Percentiles rank a stretch among this genome's conserved stretches.
These are phyloP conservation scores for Globisporangium irregulare DNA, from an alignment of 352 stramenopile genomes.

Conservation along the genomic window DNA sequence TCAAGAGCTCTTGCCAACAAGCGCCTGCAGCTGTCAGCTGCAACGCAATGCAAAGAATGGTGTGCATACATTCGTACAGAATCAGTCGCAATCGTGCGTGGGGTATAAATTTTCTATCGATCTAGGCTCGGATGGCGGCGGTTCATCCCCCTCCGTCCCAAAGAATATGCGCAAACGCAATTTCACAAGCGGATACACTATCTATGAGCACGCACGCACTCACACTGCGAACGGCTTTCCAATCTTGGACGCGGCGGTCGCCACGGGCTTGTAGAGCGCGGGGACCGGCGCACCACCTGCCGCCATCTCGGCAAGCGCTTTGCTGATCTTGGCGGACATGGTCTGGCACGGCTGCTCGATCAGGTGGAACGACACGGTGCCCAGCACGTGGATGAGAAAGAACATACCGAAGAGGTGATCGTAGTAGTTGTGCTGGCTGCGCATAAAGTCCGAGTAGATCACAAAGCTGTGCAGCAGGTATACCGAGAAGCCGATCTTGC, in stretches of 20 bases:
- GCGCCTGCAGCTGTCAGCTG: no score
- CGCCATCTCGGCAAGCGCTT: conserved; percentile 9
- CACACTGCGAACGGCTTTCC: not conserved
- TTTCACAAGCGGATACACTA: not conserved
- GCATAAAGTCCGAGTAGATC: conserved; percentile 17
- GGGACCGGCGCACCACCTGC: not conserved
- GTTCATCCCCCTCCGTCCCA: no score
- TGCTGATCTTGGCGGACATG: conserved; percentile 30
- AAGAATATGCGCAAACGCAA: no score
- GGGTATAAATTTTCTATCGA: no score
- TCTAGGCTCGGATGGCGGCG: no score
- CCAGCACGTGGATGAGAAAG: conserved; percentile 25
- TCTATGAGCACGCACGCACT: not conserved
- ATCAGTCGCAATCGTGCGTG: no score
- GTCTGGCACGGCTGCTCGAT: conserved; percentile 45
- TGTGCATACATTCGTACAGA: no score
- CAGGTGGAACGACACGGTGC: conserved; percentile 33
- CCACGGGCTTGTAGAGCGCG: not conserved
- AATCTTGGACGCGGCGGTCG: not conserved
- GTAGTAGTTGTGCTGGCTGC: conserved; percentile 23
- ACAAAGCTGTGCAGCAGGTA: conserved; percentile 47
- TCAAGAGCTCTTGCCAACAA: no score
- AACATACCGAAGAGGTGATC: conserved; percentile 14
- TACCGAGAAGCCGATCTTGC: conserved; percentile 39
- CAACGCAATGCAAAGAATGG: no score